A percentile compares a stretch with the other conserved stretches of the same genome.
Conservation (phyloP, 2,329 filamentous ascomycete species). For the Hypoxylon sp. region DNA sequence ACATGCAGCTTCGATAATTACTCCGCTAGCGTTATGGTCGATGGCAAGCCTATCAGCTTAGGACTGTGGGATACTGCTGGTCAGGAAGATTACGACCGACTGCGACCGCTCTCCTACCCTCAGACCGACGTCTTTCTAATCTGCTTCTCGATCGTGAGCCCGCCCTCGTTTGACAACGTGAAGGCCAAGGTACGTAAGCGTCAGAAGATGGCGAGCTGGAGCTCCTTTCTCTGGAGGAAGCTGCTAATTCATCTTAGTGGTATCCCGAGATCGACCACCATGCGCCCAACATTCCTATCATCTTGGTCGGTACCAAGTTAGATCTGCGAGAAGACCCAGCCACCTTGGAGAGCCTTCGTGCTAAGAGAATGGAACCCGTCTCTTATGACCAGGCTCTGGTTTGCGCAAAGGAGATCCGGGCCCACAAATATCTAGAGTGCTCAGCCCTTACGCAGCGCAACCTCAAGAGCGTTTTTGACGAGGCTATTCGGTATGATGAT, state of each 20-base stretch:
- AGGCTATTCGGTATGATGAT: constrained; percentile 90
- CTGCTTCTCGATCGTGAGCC: constrained; percentile 98
- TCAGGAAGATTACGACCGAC: constrained; percentile 97
- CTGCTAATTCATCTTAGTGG: constrained; percentile 71
- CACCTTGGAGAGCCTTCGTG: constrained; percentile 83
- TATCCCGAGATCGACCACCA: constrained; percentile 98
- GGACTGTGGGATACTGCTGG: constrained; percentile 99
- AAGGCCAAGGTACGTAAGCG: constrained; percentile 84
- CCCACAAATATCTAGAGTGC: constrained; percentile 98
- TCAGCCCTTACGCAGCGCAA: constrained; percentile 97
- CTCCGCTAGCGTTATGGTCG: constrained; percentile 98
- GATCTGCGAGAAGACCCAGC: constrained; percentile 90
- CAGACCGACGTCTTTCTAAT: constrained; percentile 99
- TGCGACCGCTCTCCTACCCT: constrained; percentile 95
- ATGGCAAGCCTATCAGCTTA: constrained; percentile 96
- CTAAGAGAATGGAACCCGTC: constrained; percentile 97
- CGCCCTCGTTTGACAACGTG: constrained; percentile 98
- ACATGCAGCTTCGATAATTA: constrained; percentile 91
- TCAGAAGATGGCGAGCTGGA: background rate
- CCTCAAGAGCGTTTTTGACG: constrained; percentile 98
- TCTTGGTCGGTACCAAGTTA: constrained; percentile 96
- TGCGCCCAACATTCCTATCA: constrained; percentile 94
- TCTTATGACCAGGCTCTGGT: constrained; percentile 91
- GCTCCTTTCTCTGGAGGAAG: background rate
- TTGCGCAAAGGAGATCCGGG: constrained; percentile 93